Evolutionary conservation across 177 flowering plant genomes (phyloP), one percentile per base, ranked within the genome.

Genomic region (Vitis hybrid): DNA sequence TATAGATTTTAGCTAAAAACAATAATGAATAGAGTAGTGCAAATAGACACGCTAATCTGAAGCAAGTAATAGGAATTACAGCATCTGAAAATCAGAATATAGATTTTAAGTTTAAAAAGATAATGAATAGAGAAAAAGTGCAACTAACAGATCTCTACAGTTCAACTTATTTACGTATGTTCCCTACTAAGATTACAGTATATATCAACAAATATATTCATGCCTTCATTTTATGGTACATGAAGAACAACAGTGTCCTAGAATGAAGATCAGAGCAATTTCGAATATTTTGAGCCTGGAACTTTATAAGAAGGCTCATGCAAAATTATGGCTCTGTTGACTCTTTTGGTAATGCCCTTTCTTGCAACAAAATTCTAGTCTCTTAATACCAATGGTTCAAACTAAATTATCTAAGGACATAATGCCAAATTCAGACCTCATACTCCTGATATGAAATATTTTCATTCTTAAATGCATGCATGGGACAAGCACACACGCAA

Each of bases 61-160:
- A 79, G 80, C 98, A 94, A 53, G 97, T 88, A 14, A 94, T 92
- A 21, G 97, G 97, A 73, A 92, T 77, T 73, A 90, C 90, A 0
- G 95, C 97, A 87, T 90, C 98, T 94, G 97, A 88, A 83, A 73
- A 67, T 50, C 53, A 50, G 51, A 55, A 51, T 13, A 51, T 1
- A 64, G 16, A 26, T 14, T 51, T 51, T 5, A 61, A 18, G 33
- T 26, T 26, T 26, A 26, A 21, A 51, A 10, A 39, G 49, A 39
- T 9, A 62, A 62, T 9, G 51, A 22, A 22, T 33, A 5, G 19
- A 62, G 22, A 21, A 33, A 26, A 61, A 15, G 16, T 53, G 56
- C 56, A 53, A 53, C 18, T 13, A 53, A 14, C 16, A 14, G 56
- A 12, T 53, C 56, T 53, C 18, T 53, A 3, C 18, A 15, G 15